phyloP scores from a whole-genome alignment of 1,139 yeast species.

The Meyerozyma sp. region DNA sequence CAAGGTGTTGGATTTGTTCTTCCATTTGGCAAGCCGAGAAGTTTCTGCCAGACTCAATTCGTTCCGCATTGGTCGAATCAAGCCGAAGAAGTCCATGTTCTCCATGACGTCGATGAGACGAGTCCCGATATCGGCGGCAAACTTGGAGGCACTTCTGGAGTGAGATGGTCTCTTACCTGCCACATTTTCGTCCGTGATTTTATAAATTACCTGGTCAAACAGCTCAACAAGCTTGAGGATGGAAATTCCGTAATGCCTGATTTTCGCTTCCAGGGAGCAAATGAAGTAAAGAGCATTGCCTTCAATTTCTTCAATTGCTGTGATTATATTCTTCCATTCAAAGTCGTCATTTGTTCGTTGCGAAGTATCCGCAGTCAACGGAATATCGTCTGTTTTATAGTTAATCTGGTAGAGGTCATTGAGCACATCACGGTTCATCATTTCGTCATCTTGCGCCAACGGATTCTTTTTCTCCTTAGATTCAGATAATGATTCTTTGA shows the following conservation, averaged over 20 bases:
- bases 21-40: constrained; percentile 61
- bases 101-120: constrained; percentile 77
- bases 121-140: constrained; percentile 75
- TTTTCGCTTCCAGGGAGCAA: constrained; percentile 78
- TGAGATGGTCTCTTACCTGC: constrained; percentile 25
- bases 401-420: constrained; percentile 43
- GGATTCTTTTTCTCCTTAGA: constrained; percentile 20
- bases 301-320: constrained; percentile 88
- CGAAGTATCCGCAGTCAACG: constrained; percentile 3
- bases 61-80: constrained; percentile 54
- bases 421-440: constrained; percentile 36
- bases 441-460: constrained; percentile 32
- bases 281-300: constrained; percentile 91
- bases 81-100: constrained; percentile 59
- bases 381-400: constrained; percentile 28
- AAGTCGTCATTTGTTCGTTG: constrained; percentile 51
- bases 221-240: constrained; percentile 72
- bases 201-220: constrained; percentile 77
- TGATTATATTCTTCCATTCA: constrained; percentile 73
- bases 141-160: constrained; percentile 59
- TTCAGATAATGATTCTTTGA: constrained; percentile 25
- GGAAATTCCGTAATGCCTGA: constrained; percentile 70
- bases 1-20: constrained; percentile 58
- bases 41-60: constrained; percentile 79
- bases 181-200: constrained; percentile 27